Evolutionary conservation across 179 eudicot species (phyloP).

Genomic region (Spinacia oleracea): DNA sequence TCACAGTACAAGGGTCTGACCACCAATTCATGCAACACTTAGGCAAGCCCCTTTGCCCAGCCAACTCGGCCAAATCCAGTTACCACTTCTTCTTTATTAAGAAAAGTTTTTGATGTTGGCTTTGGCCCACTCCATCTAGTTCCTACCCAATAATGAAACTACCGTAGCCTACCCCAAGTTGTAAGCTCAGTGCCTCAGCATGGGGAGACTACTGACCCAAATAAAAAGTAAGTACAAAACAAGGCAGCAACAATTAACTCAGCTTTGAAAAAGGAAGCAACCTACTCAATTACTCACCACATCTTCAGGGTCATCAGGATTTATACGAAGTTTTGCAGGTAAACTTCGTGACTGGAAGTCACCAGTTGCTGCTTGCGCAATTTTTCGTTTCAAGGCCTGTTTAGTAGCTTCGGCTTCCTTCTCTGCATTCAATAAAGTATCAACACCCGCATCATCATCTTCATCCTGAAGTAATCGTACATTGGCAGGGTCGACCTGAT

Average conservation of each 20-base stretch:
- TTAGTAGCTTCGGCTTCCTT: constrained; percentile 93
- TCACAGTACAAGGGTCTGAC: not conserved
- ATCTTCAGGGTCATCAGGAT: constrained; percentile 89
- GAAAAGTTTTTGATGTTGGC: not conserved
- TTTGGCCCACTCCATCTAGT: not conserved
- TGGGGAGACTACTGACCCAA: not conserved
- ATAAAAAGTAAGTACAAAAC: not conserved
- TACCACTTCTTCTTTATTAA: not conserved
- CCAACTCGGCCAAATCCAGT: not conserved
- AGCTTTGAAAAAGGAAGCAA: not conserved
- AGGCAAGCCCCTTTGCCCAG: not conserved
- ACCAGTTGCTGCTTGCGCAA: constrained; percentile 78
- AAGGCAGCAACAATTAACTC: not conserved
- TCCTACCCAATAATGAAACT: not conserved
- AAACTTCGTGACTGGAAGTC: constrained; percentile 63
- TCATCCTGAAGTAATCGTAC: constrained; percentile 70
- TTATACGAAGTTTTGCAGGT: constrained; percentile 81
- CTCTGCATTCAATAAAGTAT: constrained; percentile 75
- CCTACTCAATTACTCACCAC: constrained; percentile 55
- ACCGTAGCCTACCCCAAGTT: not conserved
- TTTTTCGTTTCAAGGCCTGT: constrained; percentile 87
- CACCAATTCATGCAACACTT: not conserved
- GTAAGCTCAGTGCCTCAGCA: not conserved
- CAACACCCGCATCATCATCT: constrained; percentile 53
- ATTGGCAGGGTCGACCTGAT: constrained; percentile 94